Evolutionary conservation across 768 basidiomycete species (phyloP).

Genomic region (Leccinum imitatum): DNA sequence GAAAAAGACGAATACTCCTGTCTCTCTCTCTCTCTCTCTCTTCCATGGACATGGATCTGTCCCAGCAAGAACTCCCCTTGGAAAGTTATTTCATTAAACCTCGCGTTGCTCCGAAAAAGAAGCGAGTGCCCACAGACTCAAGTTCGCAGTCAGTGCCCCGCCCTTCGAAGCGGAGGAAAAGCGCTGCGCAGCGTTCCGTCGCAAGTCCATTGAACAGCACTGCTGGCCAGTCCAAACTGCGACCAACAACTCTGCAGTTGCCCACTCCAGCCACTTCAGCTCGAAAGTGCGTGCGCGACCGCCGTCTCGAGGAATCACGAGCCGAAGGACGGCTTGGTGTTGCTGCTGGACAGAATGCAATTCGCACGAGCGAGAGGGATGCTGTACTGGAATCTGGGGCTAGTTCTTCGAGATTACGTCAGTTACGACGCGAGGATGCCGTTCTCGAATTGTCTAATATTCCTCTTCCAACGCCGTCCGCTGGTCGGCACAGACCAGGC

Average conservation of each 20-base stretch:
- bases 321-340: neutral
- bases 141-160: conserved; percentile 6
- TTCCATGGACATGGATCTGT: conserved; percentile 35
- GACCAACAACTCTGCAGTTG: conserved; percentile 13
- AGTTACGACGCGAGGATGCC: neutral
- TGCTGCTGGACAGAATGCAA: neutral
- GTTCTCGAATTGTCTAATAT: neutral
- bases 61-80: conserved; percentile 34
- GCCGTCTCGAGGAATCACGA: neutral
- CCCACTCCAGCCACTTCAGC: conserved; percentile 24
- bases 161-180: conserved; percentile 23
- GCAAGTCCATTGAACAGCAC: neutral
- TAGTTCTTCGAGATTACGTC: conserved; percentile 2
- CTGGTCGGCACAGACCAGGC: conserved; percentile 1
- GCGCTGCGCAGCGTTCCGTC: neutral
- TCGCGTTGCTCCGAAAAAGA: conserved; percentile 1
- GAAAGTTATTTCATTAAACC: conserved; percentile 27
- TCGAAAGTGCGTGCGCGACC: conserved; percentile 15
- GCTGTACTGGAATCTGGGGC: conserved; percentile 1
- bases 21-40: neutral
- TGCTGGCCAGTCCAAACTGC: conserved; percentile 5
- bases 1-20: neutral
- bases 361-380: conserved; percentile 1
- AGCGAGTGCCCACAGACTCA: neutral
- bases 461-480: conserved; percentile 13